Conservation (phyloP, 345 rosid genomes). For the Eucalyptus regnans region DNA sequence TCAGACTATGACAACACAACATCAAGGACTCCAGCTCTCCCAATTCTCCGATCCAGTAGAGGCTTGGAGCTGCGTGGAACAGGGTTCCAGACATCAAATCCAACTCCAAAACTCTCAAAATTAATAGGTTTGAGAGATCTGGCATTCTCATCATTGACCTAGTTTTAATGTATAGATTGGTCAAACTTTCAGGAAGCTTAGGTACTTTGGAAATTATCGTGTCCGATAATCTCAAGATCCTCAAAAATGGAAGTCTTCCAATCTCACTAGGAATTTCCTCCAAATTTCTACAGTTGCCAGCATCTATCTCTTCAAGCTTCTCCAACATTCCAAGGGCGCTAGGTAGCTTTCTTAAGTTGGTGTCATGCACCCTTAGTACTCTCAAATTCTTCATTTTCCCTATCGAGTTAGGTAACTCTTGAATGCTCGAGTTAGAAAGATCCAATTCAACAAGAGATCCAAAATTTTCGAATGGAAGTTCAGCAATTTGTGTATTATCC, state of each 20-base stretch:
- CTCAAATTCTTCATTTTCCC: no score
- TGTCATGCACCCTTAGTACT: fast-evolving
- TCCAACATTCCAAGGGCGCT: neutral
- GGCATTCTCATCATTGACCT: fast-evolving
- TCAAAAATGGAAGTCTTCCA: neutral
- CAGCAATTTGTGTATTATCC: no score
- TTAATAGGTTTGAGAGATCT: no score
- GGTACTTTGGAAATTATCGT: no score
- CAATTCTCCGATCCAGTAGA: neutral
- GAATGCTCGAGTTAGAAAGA: no score
- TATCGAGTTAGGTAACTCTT: no score
- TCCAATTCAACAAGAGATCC: no score
- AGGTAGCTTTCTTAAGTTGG: fast-evolving
- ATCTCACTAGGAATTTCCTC: neutral
- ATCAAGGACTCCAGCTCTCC: neutral
- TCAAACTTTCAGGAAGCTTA: no score
- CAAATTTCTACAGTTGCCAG: fast-evolving
- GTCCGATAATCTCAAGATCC: neutral
- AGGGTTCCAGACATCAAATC: no score
- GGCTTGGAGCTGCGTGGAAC: neutral
- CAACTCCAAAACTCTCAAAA: no score
- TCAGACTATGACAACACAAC: neutral
- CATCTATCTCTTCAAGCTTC: neutral
- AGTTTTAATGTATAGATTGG: no score
- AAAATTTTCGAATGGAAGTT: no score